Conservation (phyloP, 306 rosid species). For the Cucumis melo region DNA sequence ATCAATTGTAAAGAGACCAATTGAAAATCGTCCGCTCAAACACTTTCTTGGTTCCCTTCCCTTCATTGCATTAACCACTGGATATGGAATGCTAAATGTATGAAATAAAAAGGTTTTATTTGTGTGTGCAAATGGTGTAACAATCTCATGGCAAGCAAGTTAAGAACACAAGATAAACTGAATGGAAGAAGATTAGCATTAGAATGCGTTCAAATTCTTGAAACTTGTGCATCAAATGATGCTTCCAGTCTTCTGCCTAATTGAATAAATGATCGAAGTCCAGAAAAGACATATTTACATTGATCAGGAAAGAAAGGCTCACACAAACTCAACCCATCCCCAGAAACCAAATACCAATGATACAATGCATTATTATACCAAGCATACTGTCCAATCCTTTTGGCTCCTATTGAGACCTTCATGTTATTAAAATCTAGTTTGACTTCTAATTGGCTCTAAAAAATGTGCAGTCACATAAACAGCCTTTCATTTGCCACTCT, state of each 20-base stretch:
- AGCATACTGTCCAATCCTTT: not conserved
- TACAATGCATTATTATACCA: not conserved
- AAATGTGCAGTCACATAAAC: not conserved
- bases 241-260: not conserved
- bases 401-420: not conserved
- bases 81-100: not conserved
- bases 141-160: not conserved
- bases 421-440: not conserved
- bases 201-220: not conserved
- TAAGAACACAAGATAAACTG: not conserved
- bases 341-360: not conserved
- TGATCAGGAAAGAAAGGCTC: conserved; percentile 4
- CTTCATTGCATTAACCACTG: not conserved
- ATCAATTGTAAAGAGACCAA: not conserved
- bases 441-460: conserved; percentile 3
- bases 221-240: not conserved
- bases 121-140: not conserved
- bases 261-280: not conserved
- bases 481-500: conserved; percentile 2
- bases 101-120: not conserved
- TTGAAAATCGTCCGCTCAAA: not conserved
- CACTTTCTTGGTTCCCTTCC: not conserved
- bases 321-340: conserved; percentile 1
- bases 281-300: not conserved
- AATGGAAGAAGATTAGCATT: not conserved